Evolutionary conservation across 306 rosid genomes (phyloP).

Genomic region (Senna tora): DNA sequence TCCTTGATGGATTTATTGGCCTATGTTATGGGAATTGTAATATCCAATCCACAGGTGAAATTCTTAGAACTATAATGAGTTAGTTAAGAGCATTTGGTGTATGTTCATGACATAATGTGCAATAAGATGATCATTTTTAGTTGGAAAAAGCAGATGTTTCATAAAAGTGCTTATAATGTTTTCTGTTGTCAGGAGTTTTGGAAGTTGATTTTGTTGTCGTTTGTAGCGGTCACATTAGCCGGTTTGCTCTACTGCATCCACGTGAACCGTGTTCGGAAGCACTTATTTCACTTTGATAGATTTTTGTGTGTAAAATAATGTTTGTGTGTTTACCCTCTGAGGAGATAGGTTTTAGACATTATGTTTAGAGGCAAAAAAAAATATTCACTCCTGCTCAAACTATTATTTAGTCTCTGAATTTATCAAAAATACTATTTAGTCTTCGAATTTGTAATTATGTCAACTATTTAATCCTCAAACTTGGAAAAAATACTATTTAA

Average conservation of each 20-base stretch:
- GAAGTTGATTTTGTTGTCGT: slow-evolving; percentile 68
- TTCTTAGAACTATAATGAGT: slow-evolving; percentile 2
- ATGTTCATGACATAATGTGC: background rate
- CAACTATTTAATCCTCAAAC: no score
- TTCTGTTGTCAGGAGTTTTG: slow-evolving; percentile 68
- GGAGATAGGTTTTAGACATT: no score
- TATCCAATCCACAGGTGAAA: slow-evolving; percentile 80
- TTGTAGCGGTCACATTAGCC: slow-evolving; percentile 61
- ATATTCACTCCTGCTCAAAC: no score
- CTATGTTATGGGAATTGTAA: slow-evolving; percentile 77
- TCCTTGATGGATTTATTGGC: slow-evolving; percentile 78
- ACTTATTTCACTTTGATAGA: slow-evolving; percentile 66
- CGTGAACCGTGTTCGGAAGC: slow-evolving; percentile 57
- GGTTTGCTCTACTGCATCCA: slow-evolving; percentile 68
- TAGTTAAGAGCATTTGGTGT: background rate
- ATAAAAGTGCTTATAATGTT: slow-evolving; percentile 16
- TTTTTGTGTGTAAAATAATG: slow-evolving; percentile 10
- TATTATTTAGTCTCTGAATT: no score
- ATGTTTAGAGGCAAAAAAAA: no score
- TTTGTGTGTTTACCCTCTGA: background rate
- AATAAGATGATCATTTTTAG: background rate
- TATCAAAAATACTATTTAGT: no score
- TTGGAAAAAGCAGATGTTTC: background rate
- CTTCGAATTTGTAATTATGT: no score
- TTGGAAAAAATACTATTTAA: no score